Evolutionary conservation across 2,329 filamentous ascomycete species (phyloP).

Genomic region (Diaporthe humulicola): DNA sequence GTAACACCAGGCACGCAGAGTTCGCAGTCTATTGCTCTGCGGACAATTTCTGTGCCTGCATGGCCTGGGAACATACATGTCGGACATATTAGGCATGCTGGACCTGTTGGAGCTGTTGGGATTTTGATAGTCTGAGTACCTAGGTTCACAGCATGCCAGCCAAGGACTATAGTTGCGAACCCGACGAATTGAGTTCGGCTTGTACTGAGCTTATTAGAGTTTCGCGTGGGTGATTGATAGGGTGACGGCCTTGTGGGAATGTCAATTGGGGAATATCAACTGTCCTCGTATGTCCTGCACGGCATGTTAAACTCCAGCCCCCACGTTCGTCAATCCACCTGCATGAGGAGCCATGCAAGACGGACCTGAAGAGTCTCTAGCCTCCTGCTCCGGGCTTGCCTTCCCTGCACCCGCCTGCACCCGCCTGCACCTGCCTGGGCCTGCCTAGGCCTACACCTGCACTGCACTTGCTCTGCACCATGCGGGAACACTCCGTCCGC

Average conservation of each 20-base stretch:
- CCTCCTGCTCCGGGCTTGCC: conserved; percentile 11
- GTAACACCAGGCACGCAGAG: conserved; percentile 13
- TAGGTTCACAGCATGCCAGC: neutral
- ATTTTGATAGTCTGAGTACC: neutral
- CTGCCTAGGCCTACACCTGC: neutral
- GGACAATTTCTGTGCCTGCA: conserved; percentile 17
- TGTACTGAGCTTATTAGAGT: conserved; percentile 16
- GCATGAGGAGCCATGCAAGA: conserved; percentile 36
- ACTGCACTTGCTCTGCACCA: too few species aligned
- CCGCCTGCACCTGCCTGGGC: conserved; percentile 25
- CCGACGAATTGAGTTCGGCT: conserved; percentile 21
- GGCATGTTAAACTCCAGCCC: conserved; percentile 12
- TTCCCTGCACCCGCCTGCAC: conserved; percentile 1
- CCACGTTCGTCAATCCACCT: conserved; percentile 29
- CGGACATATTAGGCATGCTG: neutral
- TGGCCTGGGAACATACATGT: neutral
- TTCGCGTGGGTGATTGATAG: neutral
- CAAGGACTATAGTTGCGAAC: neutral
- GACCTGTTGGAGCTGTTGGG: neutral
- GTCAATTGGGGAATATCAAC: neutral
- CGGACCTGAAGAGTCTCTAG: conserved; percentile 36
- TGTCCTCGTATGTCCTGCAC: too few species aligned
- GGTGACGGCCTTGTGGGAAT: neutral
- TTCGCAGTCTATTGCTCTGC: conserved; percentile 18
- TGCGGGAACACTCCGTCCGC: conserved; percentile 9